Base-by-base conservation (phyloP, 2,329 filamentous ascomycete genomes). In the Dactylellina parvicollis region DNA sequence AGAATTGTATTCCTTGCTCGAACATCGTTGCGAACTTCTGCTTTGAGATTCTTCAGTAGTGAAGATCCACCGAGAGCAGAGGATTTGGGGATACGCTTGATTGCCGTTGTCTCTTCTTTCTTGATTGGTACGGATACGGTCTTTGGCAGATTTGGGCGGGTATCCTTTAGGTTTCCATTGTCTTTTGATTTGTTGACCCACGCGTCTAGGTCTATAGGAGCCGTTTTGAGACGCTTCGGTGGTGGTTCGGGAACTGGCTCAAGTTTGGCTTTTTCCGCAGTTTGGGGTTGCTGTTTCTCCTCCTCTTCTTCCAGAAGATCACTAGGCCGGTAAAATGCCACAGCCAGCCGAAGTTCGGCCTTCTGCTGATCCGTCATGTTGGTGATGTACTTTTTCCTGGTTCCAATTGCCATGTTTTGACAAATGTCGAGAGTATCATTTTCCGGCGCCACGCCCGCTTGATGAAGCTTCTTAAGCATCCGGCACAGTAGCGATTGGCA, bases 401-500 rank as follows among this genome's bases (percentile, higher is more conserved):
- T 81, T 24, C 67, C 67, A 12, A 72, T 30, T 3, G 67, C 34
- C 85, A 82, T 67, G 85, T 84, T 72, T 86, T 87, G 64, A 71
- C 91, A 87, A 36, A 89, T 88, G 77, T 89, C 87, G 61, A 76
- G 86, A 87, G 30, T 83, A 82, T 75, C 57, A 47, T 62, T 56
- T 57, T 77, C 72, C 70, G 76, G 38, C 36, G 73, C 86, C 28
- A 96, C 86, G 59, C 88, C 87, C 76, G 96, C 89, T 76, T 93
- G 89, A 40, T 89, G 88, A n/a, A 99, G 83, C 20, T 92, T 89
- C 12, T 87, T 86, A 34, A 99, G 85, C 69, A 99, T 88, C 80
- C 96, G 96, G 77, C 89, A 88, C 30, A 97, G 87, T 26, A 98
- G 86, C 26, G 88, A 89, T 52, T 96, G 92, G 12, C 94, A 89